Evolutionary conservation across 768 basidiomycete genomes (phyloP).

Genomic region (Glaciozyma antarctica): DNA sequence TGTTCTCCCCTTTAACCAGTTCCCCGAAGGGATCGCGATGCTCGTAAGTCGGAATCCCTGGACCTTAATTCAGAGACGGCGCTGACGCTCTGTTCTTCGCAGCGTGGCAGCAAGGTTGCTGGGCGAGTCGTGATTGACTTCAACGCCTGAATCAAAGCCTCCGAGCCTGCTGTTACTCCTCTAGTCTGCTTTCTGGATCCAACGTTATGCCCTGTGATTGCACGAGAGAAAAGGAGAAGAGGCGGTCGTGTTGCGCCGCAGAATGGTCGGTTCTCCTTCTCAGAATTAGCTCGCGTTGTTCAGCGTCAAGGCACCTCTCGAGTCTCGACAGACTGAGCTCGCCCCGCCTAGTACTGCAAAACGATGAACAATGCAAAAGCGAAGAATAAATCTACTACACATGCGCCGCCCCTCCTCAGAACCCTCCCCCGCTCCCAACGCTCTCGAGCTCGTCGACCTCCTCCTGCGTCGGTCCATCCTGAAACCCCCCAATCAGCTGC

Average conservation of each 20-base stretch:
- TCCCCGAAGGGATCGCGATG: slow-evolving; percentile 44
- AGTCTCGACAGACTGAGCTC: no score
- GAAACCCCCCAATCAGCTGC: not conserved
- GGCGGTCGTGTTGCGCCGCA: no score
- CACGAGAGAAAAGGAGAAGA: no score
- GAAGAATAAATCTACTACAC: not conserved
- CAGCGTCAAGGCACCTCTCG: no score
- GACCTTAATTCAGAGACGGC: slow-evolving; percentile 41
- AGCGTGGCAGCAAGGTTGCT: slow-evolving; percentile 44
- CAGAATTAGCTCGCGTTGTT: no score
- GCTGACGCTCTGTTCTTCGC: not conserved
- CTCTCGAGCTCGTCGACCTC: not conserved
- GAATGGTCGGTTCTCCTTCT: no score
- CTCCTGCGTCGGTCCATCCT: not conserved
- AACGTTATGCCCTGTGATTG: no score
- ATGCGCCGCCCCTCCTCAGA: not conserved
- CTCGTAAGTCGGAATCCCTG: not conserved
- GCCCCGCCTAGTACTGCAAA: not conserved
- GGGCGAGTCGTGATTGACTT: slow-evolving; percentile 40
- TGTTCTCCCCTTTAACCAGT: slow-evolving; percentile 47
- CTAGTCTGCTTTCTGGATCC: no score
- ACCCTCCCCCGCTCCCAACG: not conserved
- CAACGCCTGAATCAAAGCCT: not conserved
- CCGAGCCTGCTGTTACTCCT: no score
- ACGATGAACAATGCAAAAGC: not conserved